Evolutionary conservation across 257 asterid species (phyloP), one percentile per base, ranked within the genome.

Genomic region (Asclepias syriaca): DNA sequence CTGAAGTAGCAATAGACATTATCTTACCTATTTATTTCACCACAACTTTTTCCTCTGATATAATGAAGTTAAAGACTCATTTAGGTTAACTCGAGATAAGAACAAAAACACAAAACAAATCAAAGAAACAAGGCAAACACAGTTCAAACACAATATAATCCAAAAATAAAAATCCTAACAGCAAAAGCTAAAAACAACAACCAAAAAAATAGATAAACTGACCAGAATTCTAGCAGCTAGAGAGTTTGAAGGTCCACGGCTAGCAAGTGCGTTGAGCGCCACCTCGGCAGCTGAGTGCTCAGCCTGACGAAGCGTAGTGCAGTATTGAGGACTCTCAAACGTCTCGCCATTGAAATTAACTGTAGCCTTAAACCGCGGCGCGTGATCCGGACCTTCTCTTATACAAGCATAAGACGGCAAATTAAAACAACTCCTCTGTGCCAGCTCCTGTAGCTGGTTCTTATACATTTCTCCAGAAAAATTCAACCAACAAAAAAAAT

Each of bases 301-400:
- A 45, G 87, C 87, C 43, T 80, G 85, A 27, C 85, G 79, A 27
- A 75, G 81, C 12, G 83, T 83, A 57, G 85, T 69, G 53, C 81
- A 80, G 64, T 72, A 80, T 18, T 71, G 75, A 11, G 85, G 85
- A 55, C 85, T 80, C 76, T 80, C 85, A 71, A 83, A 83, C 12
- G 67, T 68, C 57, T 83, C 87, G 14, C 87, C 83, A 71, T 77
- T 77, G 71, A 83, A 83, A 29, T 83, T 80, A 67, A 83, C 87
- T 18, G 80, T 72, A 29, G 87, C 83, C 75, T 80, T 83, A n/a
- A 83, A 83, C 60, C 81, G 58, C 70, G 87, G 83, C 71, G 85
- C 85, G 76, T 83, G 87, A 73, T 83, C 87, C 29, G 87, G 87
- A 69, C 87, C 87, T 77, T 83, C 87, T 65, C 83, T 70, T 24